phyloP scores from a whole-genome alignment of 2,329 filamentous ascomycete genomes.

The Tricladium varicosporioides region DNA sequence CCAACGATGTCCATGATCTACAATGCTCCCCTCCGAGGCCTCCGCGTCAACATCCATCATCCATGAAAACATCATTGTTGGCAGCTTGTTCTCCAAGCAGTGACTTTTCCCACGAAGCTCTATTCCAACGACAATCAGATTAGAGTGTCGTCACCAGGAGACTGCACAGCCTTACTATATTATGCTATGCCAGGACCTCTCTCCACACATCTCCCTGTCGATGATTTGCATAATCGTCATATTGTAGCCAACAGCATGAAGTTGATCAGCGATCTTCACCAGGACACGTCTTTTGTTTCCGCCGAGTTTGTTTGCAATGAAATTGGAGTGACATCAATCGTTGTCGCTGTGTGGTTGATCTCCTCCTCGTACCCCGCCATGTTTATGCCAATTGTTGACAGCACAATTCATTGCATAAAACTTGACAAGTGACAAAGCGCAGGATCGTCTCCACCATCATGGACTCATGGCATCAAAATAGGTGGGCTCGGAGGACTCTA shows the following conservation, averaged over 20 bases:
- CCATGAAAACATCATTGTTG: too few species aligned
- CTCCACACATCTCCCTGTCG: not conserved
- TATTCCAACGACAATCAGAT: not conserved
- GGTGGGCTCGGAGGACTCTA: not conserved
- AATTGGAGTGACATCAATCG: not conserved
- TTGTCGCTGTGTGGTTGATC: not conserved
- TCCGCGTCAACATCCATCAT: too few species aligned
- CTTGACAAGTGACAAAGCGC: not conserved
- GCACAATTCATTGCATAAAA: not conserved
- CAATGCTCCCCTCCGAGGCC: too few species aligned
- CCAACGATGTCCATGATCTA: too few species aligned
- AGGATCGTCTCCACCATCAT: not conserved
- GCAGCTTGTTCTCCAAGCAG: too few species aligned
- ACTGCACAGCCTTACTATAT: not conserved
- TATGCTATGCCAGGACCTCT: not conserved
- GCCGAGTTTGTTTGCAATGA: not conserved
- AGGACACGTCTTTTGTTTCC: not conserved
- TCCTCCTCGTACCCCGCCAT: not conserved
- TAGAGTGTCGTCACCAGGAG: not conserved
- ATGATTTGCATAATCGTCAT: slow-evolving; percentile 1
- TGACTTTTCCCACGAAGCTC: too few species aligned
- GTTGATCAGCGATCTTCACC: not conserved
- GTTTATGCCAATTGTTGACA: not conserved
- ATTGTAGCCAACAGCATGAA: not conserved
- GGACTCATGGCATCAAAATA: not conserved